These are phyloP conservation scores for Apium graveolens DNA, from an alignment of 129 eudicot genomes.

Conservation along the genomic window DNA sequence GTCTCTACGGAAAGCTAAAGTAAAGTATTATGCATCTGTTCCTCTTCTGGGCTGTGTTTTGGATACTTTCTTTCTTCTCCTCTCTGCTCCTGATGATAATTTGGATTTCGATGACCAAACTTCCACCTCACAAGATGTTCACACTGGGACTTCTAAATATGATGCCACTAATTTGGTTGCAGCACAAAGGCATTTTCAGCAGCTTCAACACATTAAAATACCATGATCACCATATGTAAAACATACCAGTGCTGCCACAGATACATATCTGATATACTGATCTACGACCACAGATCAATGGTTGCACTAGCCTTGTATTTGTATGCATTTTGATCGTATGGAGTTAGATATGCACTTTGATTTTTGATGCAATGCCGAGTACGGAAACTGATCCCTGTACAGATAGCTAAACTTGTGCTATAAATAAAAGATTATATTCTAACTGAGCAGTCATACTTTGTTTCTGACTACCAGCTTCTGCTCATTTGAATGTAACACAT, in stretches of 20 bases:
- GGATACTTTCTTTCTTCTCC: background rate
- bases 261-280: background rate
- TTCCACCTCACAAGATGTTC: background rate
- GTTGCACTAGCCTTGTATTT: background rate
- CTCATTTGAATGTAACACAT: background rate
- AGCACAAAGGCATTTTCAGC: slow-evolving; percentile 6
- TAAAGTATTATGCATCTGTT: background rate
- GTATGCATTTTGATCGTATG: background rate
- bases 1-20: background rate
- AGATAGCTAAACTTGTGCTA: background rate
- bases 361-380: background rate
- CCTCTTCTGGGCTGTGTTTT: slow-evolving; percentile 5
- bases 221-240: background rate
- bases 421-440: too few relatives aligned
- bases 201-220: slow-evolving; percentile 3
- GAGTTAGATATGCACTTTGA: background rate
- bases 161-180: background rate
- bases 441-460: background rate
- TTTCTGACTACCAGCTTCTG: background rate
- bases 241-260: background rate
- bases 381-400: background rate
- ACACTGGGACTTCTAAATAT: background rate
- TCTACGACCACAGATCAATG: background rate
- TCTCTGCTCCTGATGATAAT: background rate
- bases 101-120: background rate